Evolutionary conservation across 768 basidiomycete genomes (phyloP), one percentile per base, ranked within the genome.

Genomic region (Macrocybe gigantea): DNA sequence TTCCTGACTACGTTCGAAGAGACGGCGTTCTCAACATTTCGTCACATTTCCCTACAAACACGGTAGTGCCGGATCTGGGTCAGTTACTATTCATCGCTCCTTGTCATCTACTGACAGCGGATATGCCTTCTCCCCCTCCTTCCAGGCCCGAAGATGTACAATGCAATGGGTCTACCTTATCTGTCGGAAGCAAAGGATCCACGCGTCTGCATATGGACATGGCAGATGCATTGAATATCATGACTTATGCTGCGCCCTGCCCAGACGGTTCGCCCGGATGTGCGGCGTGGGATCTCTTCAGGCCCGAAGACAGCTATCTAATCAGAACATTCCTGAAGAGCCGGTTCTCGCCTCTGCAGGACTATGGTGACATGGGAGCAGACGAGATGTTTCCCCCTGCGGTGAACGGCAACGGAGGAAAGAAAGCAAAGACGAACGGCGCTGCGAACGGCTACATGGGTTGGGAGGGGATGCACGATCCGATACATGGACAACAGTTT

Each of bases 191-290:
- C 59, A 85, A 87, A 56, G 93, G 93, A 1, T 83, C 89, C 14
- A 96, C 93, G 7, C 73, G 89, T 49, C 66, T 96, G 44, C 94
- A 96, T 56, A 92, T 95, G 89, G 91, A 92, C 64, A 90, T 93
- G 80, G 88, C 88, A 0, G 93, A 93, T 56, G 93, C 94, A 5
- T 69, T 96, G 51, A 97, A 97, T 62, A 77, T 97, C 51, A 89
- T 96, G 88, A 77, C 89, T 1, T 83, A 82, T 60, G 80, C 93
- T 7, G 71, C 78, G 6, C 60, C 64, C 1, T 67, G 74, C 41
- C 62, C 69, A 7, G 76, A 86, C 22, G 82, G 85, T 31, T 75
- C 77, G 5, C 76, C 77, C 1, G 94, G 94, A 3, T 82, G 79
- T 54, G 94, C 94, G 0, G 88, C 83, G 0, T 98, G 94, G 94